Evolutionary conservation across 1,284 basidiomycete species (phyloP).

Genomic region (Leccinum subfulvum): DNA sequence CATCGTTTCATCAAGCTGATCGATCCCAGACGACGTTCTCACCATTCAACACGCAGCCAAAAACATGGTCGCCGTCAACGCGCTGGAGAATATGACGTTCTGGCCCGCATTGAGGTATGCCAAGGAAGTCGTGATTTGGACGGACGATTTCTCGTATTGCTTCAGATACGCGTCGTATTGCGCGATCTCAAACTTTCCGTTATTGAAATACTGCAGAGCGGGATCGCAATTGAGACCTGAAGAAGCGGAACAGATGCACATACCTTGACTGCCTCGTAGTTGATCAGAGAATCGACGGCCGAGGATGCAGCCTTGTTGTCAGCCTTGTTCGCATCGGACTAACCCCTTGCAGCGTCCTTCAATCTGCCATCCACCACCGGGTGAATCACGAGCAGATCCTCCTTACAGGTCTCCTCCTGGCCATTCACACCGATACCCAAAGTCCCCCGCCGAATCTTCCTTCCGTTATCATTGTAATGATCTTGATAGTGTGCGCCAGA

Average conservation of each 20-base stretch:
- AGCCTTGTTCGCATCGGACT: conserved; percentile 83
- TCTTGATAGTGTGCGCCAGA: conserved; percentile 57
- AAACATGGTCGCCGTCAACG: conserved; percentile 94
- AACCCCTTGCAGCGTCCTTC: conserved; percentile 41
- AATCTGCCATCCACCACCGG: conserved; percentile 74
- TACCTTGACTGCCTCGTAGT: conserved; percentile 98
- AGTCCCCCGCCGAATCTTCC: conserved; percentile 34
- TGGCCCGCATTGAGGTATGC: conserved; percentile 95
- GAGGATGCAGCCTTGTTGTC: conserved; percentile 95
- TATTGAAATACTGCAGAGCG: conserved; percentile 85
- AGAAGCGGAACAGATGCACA: neutral
- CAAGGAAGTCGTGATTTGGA: conserved; percentile 94
- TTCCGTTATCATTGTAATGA: conserved; percentile 64
- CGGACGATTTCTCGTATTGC: conserved; percentile 86
- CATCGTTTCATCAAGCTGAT: conserved; percentile 2
- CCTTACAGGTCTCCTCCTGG: conserved; percentile 24
- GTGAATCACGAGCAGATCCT: conserved; percentile 63
- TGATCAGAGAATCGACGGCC: conserved; percentile 94
- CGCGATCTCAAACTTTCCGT: conserved; percentile 86
- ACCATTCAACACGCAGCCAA: conserved; percentile 90
- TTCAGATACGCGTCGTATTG: conserved; percentile 91
- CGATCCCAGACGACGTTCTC: neutral
- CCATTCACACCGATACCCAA: too few species aligned
- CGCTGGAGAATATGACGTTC: conserved; percentile 92
- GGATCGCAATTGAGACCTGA: neutral